Conservation (phyloP, 257 asterid genomes). For the Linderniella brevidens region DNA sequence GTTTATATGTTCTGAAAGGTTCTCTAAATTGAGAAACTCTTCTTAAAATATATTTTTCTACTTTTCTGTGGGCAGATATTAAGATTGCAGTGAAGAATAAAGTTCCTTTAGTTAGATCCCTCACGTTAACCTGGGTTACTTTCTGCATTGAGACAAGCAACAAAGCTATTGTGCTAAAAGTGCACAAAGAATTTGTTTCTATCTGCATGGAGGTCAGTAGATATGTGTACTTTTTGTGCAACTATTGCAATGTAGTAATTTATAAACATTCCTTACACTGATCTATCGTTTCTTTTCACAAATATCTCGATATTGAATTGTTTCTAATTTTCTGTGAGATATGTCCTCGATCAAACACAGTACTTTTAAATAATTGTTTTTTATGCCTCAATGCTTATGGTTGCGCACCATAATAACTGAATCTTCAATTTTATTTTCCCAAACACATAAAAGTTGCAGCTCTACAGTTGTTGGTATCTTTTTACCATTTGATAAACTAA, state of each 20-base stretch:
- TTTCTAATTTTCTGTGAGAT: no score
- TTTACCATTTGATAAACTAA: conserved; percentile 7
- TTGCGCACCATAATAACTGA: no score
- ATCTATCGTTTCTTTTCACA: neutral
- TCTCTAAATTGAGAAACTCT: no score
- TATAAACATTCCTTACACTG: no score
- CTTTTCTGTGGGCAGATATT: conserved; percentile 39
- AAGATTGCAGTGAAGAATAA: conserved; percentile 86
- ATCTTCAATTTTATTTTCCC: no score
- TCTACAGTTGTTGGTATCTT: neutral
- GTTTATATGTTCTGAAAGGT: no score
- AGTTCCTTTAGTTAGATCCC: conserved; percentile 94
- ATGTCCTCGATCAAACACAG: no score
- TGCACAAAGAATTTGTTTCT: conserved; percentile 91
- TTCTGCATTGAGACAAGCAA: conserved; percentile 89
- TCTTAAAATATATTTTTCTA: no score
- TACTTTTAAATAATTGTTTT: no score
- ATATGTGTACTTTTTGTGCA: neutral
- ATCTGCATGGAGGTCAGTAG: conserved; percentile 96
- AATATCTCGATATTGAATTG: no score
- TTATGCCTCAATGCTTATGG: no score
- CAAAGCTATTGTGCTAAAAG: conserved; percentile 72
- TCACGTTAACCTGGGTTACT: conserved; percentile 89
- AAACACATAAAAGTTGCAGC: neutral
- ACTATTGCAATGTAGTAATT: neutral